A percentile compares a stretch with the other conserved stretches of the same genome.
Evolutionary conservation across 2,329 filamentous ascomycete species (phyloP).

Genomic region (Pseudopithomyces maydicus): DNA sequence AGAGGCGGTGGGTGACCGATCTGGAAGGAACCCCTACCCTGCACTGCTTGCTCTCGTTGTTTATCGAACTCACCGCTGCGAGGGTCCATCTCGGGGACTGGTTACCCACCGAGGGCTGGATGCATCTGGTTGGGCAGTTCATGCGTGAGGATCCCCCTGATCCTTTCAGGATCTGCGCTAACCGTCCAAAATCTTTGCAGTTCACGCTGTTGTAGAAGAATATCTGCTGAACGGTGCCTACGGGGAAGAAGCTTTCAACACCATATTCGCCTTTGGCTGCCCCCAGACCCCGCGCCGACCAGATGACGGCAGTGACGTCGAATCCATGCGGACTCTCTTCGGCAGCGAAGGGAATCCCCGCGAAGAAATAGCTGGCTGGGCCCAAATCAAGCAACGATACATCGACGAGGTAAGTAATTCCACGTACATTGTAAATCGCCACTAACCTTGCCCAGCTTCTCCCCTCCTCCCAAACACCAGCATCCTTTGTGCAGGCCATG

Average conservation of each 20-base stretch:
- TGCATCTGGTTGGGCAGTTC: slow-evolving; percentile 52
- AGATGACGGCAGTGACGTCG: slow-evolving; percentile 32
- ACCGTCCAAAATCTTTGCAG: neutral
- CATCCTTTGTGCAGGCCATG: slow-evolving; percentile 25
- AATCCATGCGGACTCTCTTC: slow-evolving; percentile 42
- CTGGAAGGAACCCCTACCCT: slow-evolving; percentile 45
- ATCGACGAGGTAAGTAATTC: slow-evolving; percentile 29
- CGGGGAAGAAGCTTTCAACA: slow-evolving; percentile 44
- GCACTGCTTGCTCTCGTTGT: slow-evolving; percentile 53
- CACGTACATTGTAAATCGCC: neutral
- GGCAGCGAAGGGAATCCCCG: slow-evolving; percentile 34
- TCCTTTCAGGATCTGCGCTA: neutral
- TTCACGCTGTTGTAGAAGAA: slow-evolving; percentile 58
- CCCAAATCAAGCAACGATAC: slow-evolving; percentile 39
- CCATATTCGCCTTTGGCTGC: slow-evolving; percentile 54
- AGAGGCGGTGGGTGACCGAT: slow-evolving; percentile 31
- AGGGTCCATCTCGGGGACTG: slow-evolving; percentile 40
- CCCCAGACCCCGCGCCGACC: slow-evolving; percentile 27
- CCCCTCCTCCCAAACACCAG: slow-evolving; percentile 23
- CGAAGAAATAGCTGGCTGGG: slow-evolving; percentile 44
- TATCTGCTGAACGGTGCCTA: slow-evolving; percentile 47
- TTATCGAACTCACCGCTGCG: slow-evolving; percentile 57
- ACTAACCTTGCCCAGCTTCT: slow-evolving; percentile 21
- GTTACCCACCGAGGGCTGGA: slow-evolving; percentile 47
- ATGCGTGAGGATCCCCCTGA: slow-evolving; percentile 35